phyloP scores from a whole-genome alignment of 163 green algal genomes.

The Chlorella variabilis region DNA sequence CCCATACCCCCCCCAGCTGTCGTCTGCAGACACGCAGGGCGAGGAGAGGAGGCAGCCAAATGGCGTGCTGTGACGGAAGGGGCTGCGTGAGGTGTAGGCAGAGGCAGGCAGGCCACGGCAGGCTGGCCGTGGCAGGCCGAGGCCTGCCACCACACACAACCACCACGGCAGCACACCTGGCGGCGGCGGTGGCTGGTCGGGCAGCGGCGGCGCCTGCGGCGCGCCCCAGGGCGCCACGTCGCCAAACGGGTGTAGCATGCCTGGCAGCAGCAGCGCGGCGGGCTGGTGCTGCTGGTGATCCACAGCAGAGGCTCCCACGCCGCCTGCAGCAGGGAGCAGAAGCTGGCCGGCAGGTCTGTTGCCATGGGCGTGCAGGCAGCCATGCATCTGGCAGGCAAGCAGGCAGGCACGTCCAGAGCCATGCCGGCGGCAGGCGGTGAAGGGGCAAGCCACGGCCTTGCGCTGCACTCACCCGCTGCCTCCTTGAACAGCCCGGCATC shows the following conservation, averaged over 20 bases:
- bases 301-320: neutral
- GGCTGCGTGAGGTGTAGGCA: no score
- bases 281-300: constrained; percentile 1
- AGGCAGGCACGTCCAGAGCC: neutral
- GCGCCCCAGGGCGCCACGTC: neutral
- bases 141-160: neutral
- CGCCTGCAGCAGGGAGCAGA: neutral
- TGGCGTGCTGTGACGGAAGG: no score
- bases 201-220: constrained; percentile 5
- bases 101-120: no score
- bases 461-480: neutral
- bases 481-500: constrained; percentile 27
- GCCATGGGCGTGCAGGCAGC: no score
- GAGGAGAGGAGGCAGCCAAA: no score
- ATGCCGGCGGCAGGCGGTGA: neutral
- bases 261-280: neutral
- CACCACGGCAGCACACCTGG: neutral
- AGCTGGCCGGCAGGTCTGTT: neutral
- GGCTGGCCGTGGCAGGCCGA: no score
- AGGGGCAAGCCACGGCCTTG: neutral
- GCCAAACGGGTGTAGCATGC: constrained; percentile 16
- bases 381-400: neutral
- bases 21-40: neutral
- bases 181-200: constrained; percentile 17
- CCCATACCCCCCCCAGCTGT: neutral